Evolutionary conservation across 164 flowering plant genomes (phyloP), one percentile per base, ranked within the genome.

Genomic region (Berberis thunbergii): DNA sequence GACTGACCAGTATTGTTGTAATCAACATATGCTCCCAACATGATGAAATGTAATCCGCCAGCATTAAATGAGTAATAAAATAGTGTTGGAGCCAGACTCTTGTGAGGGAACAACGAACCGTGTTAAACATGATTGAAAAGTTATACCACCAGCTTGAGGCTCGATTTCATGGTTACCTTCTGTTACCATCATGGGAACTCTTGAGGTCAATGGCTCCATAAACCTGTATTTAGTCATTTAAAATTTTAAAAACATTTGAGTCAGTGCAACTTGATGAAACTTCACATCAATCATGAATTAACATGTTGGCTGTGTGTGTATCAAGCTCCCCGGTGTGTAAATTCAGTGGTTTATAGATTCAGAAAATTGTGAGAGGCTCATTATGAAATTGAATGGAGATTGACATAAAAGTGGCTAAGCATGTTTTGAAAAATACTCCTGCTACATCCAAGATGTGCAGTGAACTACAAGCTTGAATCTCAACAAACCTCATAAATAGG

Each of bases 101-200:
- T 75, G 57, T 6, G 96, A 83, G 7, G 98, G 98, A 76, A 92
- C 91, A 13, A 91, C 75, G 76, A 89, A 92, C 60, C 96, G 77
- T 64, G 85, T 69, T 54, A 60, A 60, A 65, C 87, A 85, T 60
- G 96, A 86, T 66, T 81, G 61, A 71, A 92, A 89, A 54, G 88
- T 81, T 46, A 76, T 70, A 61, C 85, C 88, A 57, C 65, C 77
- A 57, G 74, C 85, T 77, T 92, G 98, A 62, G 86, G 89, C 72
- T 92, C 98, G 49, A 92, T 89, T 76, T 92, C 98, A 70, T 92
- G 98, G 76, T 92, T 89, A 44, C 98, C 98, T 80, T 81, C 93
- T 45, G 86, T 75, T 57, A 89, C 96, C 98, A 92, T 92, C 87
- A 87, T 86, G 2, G 98, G 98, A 43, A 89, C 80, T 70, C 80